Evolutionary conservation across 2,329 filamentous ascomycete species (phyloP), one percentile per base, ranked within the genome.

Genomic region (Cordyceps tenuipes): DNA sequence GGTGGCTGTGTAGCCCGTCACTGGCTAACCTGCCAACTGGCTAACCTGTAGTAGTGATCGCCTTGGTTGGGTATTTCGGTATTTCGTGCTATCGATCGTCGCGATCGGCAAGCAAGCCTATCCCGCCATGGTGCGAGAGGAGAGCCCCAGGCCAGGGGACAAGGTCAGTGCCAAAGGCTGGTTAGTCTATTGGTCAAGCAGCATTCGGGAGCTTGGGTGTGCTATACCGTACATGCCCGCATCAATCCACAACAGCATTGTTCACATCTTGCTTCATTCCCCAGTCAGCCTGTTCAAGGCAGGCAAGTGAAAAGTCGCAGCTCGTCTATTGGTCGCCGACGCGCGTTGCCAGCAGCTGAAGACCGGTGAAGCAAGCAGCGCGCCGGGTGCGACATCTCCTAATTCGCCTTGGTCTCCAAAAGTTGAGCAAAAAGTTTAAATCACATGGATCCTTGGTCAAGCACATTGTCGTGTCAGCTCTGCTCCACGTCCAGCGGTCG

Each of bases 41-140:
- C 8, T 36, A 6, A 29, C 29, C 7, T 3, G 7, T 5, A 29
- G 3, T 29, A 36, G 34, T 10, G 34, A 36, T 36, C 41, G 13
- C 2, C 41, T 43, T 5, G 29, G 41, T 43, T 17, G 19, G 34
- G 2, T 4, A 23, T 23, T 23, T n/a, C n/a, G n/a, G n/a, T n/a
- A 49, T 57, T 57, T 50, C 31, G 46, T 50, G 34, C 46, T 31
- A 49, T 15, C 43, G 55, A 57, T 57, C 55, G 46, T 49, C 46
- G 46, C 31, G 55, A 36, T 36, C 34, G 34, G 34, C 34, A 36
- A 36, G 34, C 34, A 9, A 36, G 23, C 34, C 12, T 36, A 4
- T 6, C 12, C 34, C 34, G 34, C 34, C 12, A 36, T 10, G 34
- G 34, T 36, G 8, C 8, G 34, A 36, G 34, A 12, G 34, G 34